Conservation (phyloP, 2,329 filamentous ascomycete genomes). For the Colletotrichum spinosum region DNA sequence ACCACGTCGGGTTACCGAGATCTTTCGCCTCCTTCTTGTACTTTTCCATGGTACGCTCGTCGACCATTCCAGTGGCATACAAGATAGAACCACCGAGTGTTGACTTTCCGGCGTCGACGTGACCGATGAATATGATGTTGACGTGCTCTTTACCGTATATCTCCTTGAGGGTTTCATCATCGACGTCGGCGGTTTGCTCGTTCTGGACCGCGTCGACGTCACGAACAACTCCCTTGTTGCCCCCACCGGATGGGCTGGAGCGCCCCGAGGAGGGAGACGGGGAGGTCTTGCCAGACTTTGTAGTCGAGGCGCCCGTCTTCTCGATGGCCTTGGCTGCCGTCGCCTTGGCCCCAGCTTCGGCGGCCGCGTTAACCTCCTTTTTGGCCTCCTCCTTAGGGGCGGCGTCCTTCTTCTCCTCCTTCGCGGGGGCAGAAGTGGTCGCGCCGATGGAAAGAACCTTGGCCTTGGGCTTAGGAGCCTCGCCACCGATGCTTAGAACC, state of each 20-base stretch:
- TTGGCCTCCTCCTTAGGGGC: constrained; percentile 63
- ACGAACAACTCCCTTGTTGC: constrained; percentile 63
- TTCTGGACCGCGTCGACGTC: constrained; percentile 87
- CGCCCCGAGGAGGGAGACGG: constrained; percentile 86
- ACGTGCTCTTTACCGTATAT: constrained; percentile 95
- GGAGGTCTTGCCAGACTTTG: constrained; percentile 76
- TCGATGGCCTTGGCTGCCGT: constrained; percentile 90
- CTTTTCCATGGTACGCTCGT: constrained; percentile 97
- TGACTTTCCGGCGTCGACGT: constrained; percentile 98
- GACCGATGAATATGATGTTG: constrained; percentile 97
- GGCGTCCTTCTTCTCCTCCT: constrained; percentile 55
- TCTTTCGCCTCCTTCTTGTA: constrained; percentile 98
- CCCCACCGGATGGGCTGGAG: constrained; percentile 78
- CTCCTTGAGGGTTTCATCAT: constrained; percentile 82
- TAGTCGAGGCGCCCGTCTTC: constrained; percentile 78
- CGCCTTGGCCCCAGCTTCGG: constrained; percentile 85
- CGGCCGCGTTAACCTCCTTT: constrained; percentile 50
- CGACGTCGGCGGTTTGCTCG: constrained; percentile 81
- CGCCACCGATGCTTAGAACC: constrained; percentile 72
- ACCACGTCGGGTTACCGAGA: constrained; percentile 96
- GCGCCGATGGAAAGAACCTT: constrained; percentile 60
- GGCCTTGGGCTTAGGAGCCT: constrained; percentile 65
- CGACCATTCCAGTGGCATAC: constrained; percentile 98
- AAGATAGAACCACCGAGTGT: constrained; percentile 94
- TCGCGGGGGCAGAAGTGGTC: constrained; percentile 44